Evolutionary conservation across 2,329 filamentous ascomycete genomes (phyloP), one percentile per base, ranked within the genome.

Genomic region (Monilinia vaccinii-corymbosi): DNA sequence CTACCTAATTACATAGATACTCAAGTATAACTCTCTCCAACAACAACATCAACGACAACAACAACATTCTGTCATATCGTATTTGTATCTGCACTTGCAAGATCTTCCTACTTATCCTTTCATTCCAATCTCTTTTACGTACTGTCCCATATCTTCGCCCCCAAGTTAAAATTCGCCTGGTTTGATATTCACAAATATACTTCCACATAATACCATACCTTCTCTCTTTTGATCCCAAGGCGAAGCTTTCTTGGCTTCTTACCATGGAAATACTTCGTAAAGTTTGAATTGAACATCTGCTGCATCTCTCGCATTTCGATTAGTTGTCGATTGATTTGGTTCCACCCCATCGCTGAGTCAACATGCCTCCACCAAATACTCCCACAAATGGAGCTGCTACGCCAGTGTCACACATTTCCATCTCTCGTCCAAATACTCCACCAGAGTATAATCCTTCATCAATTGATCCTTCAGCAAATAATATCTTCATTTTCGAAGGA

Each of bases 361-460:
- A 61, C 59, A 62, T 62, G 61, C 61, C 61, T 58, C 61, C 61
- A 57, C 61, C 61, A 21, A 60, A 61, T 38, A 61, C 61, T 36
- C 61, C 61, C 16, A 61, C 58, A 36, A 57, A 55, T 44, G 31
- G 21, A 48, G 38, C 51, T 18, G 38, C 11, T 44, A 53, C 51
- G 44, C 51, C 51, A 32, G 38, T 53, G 16, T 53, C 51, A 32
- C 38, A 53, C 11, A 60, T 31, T 25, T 52, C 46, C 18, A 60
- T 36, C 28, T 52, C 46, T 44, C 51, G 53, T 23, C 51, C 51
- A 23, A 53, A 44, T 28, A 32, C 53, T 23, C 55, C 42, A 25
- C 38, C 32, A 18, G 31, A n/a, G n/a, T n/a, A 57, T 23, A 34
- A 34, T 14, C 13, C 34, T 48, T n/a, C 40, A 21, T 18, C 18